Evolutionary conservation across 768 basidiomycete species (phyloP).

Genomic region (Sistotremastrum suecicum): DNA sequence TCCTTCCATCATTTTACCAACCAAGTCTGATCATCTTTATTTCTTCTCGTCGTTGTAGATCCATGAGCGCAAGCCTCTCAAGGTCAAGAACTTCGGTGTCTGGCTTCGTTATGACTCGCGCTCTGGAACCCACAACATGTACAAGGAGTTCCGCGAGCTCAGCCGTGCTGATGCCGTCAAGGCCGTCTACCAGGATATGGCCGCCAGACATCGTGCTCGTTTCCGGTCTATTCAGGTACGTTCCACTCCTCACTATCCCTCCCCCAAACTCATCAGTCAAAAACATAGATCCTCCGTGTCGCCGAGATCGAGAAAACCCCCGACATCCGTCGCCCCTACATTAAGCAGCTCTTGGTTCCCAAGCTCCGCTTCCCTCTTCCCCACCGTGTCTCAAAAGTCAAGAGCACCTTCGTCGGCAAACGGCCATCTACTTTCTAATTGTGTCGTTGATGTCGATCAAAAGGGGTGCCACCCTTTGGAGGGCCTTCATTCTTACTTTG

Average conservation of each 20-base stretch:
- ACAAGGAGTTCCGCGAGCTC: constrained; percentile 98
- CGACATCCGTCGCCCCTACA: constrained; percentile 92
- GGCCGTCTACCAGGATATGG: constrained; percentile 98
- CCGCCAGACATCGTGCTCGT: constrained; percentile 95
- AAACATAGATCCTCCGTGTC: constrained; percentile 86
- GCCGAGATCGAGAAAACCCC: constrained; percentile 88
- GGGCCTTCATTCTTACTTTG: no score
- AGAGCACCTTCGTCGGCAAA: constrained; percentile 67
- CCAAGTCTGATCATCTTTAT: constrained; percentile 40
- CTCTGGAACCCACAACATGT: constrained; percentile 99
- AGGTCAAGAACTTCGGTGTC: constrained; percentile 99
- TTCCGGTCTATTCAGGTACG: constrained; percentile 96
- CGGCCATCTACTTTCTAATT: constrained; percentile 61
- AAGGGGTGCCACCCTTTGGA: no score
- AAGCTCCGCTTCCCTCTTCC: constrained; percentile 80
- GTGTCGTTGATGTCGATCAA: neutral
- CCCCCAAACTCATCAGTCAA: neutral
- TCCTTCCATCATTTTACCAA: constrained; percentile 11
- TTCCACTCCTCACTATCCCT: constrained; percentile 3
- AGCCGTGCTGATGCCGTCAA: constrained; percentile 90
- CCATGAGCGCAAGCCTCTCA: constrained; percentile 92
- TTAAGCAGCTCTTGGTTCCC: constrained; percentile 87
- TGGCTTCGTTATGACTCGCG: constrained; percentile 99
- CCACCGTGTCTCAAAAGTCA: constrained; percentile 68
- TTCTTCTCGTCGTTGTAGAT: constrained; percentile 47